phyloP scores from a whole-genome alignment of 1,284 basidiomycete genomes.

The Golubevia pallescens region DNA sequence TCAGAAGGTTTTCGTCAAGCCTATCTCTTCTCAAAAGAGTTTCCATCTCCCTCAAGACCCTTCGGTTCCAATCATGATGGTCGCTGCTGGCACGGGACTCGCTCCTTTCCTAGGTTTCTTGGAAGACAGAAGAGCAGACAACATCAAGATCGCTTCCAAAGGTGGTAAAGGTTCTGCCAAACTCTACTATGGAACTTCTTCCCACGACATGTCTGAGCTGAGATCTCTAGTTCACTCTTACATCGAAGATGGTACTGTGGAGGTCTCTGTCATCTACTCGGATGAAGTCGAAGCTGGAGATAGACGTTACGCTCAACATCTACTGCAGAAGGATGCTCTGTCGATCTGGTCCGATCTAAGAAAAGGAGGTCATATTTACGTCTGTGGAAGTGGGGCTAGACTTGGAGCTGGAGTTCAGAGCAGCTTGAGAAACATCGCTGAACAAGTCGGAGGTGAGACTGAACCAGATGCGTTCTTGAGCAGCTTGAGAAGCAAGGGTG shows the following conservation, averaged over 20 bases:
- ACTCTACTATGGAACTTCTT: not conserved
- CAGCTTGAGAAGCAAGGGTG: not conserved
- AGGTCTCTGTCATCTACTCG: not conserved
- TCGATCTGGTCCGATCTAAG: not conserved
- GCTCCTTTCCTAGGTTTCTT: conserved; percentile 71
- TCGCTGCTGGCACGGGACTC: conserved; percentile 69
- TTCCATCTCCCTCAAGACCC: conserved; percentile 69
- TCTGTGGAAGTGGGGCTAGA: not conserved
- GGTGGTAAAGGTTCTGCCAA: not conserved
- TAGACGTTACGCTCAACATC: not conserved
- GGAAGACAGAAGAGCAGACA: conserved; percentile 66
- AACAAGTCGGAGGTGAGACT: not conserved
- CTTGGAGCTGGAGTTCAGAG: not conserved
- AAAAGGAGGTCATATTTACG: not conserved
- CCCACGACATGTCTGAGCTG: not conserved
- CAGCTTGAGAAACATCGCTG: not conserved
- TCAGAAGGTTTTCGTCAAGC: not conserved
- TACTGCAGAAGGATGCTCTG: not conserved
- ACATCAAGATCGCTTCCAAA: not conserved
- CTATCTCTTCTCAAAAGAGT: not conserved
- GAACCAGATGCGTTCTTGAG: not conserved
- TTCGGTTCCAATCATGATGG: conserved; percentile 67
- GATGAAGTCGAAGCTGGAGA: not conserved
- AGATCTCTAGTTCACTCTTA: not conserved
- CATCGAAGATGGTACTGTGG: not conserved